Percentiles rank a stretch among this genome's conserved stretches.
Evolutionary conservation across 2,329 filamentous ascomycete genomes (phyloP).

Genomic region (Leptographium radiaticola): DNA sequence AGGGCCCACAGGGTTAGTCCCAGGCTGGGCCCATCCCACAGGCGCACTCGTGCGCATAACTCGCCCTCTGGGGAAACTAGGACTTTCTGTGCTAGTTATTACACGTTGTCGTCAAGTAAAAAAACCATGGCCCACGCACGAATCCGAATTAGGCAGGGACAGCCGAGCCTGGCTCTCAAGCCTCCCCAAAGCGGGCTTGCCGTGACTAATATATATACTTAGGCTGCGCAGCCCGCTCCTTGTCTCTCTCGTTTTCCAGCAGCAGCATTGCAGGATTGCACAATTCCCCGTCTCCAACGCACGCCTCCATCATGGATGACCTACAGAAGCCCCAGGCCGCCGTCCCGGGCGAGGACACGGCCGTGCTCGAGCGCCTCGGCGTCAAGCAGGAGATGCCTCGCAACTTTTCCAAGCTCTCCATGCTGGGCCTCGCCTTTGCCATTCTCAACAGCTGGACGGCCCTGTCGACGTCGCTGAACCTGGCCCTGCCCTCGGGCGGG

Average conservation of each 20-base stretch:
- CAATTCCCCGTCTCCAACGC: neutral
- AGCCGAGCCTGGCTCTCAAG: neutral
- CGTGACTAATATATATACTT: neutral
- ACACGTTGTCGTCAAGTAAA: conserved; percentile 2
- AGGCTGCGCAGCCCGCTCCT: neutral
- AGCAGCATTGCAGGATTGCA: neutral
- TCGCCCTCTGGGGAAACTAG: too few species aligned
- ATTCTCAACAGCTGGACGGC: conserved; percentile 39
- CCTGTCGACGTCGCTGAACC: conserved; percentile 30
- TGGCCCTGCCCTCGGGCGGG: conserved; percentile 55
- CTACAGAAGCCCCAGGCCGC: neutral
- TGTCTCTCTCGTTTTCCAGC: neutral
- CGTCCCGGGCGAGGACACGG: conserved; percentile 18
- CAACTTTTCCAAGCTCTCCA: conserved; percentile 34
- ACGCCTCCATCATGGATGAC: neutral
- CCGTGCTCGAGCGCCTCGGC: conserved; percentile 29
- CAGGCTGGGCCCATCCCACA: too few species aligned
- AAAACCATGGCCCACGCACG: neutral
- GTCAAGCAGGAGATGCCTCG: conserved; percentile 36
- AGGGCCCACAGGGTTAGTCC: too few species aligned
- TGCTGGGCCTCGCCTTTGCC: conserved; percentile 34
- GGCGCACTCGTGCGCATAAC: too few species aligned
- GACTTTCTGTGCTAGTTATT: neutral
- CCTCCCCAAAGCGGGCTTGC: neutral
- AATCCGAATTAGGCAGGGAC: neutral